Evolutionary conservation across 1,284 basidiomycete genomes (phyloP).

Genomic region (Meripilus lineatus): DNA sequence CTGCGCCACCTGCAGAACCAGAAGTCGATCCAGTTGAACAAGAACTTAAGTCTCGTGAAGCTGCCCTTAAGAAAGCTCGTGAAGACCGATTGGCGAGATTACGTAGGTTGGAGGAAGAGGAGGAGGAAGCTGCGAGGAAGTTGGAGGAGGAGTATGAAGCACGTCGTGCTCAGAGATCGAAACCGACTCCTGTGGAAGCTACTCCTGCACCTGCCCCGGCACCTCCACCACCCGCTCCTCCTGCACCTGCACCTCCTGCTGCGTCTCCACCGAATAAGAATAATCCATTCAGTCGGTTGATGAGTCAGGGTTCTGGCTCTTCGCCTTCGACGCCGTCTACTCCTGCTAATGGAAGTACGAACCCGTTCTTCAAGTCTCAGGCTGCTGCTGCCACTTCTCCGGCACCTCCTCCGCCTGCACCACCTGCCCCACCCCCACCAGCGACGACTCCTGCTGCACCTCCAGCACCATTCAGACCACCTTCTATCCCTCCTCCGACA

Average conservation of each 20-base stretch:
- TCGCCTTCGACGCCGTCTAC: conserved; percentile 28
- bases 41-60: conserved; percentile 15
- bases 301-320: conserved; percentile 39
- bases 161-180: conserved; percentile 31
- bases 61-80: conserved; percentile 14
- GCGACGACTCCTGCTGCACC: conserved; percentile 20
- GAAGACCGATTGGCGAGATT: conserved; percentile 15
- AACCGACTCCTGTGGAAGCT: conserved; percentile 29
- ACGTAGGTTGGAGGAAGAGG: conserved; percentile 47
- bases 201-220: conserved; percentile 24
- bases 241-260: conserved; percentile 32
- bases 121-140: conserved; percentile 57
- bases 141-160: conserved; percentile 59
- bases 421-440: conserved; percentile 35
- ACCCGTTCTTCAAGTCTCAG: conserved; percentile 57
- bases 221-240: conserved; percentile 24
- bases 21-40: conserved; percentile 16
- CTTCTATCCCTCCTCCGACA: conserved; percentile 19
- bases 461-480: conserved; percentile 6
- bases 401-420: conserved; percentile 31
- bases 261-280: conserved; percentile 35
- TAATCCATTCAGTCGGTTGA: conserved; percentile 70
- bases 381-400: conserved; percentile 25
- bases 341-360: conserved; percentile 36
- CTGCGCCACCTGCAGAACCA: conserved; percentile 8